Percentiles rank a stretch among this genome's conserved stretches.
phyloP scores from a whole-genome alignment of 2,329 filamentous ascomycete genomes.

The Emydomyces testavorans region DNA sequence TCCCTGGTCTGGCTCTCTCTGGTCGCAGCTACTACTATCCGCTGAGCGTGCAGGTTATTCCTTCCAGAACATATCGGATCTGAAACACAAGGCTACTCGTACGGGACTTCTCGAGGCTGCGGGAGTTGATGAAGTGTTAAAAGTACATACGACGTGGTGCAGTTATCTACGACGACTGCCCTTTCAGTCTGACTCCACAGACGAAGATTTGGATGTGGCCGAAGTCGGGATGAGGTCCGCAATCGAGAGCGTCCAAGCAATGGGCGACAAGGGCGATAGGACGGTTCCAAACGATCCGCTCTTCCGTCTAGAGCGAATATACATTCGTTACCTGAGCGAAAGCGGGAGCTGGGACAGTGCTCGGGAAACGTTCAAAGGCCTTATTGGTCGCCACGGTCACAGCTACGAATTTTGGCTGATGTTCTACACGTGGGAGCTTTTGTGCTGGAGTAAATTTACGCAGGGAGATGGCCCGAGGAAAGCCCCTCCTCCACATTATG shows the following conservation, averaged over 20 bases:
- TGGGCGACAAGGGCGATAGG: slow-evolving; percentile 57
- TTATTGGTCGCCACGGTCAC: slow-evolving; percentile 58
- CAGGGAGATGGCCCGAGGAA: slow-evolving; percentile 43
- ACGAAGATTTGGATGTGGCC: slow-evolving; percentile 78
- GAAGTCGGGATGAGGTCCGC: slow-evolving; percentile 80
- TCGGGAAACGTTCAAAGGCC: slow-evolving; percentile 61
- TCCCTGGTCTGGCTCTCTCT: slow-evolving; percentile 81
- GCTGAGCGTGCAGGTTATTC: slow-evolving; percentile 66
- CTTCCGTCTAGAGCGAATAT: slow-evolving; percentile 80
- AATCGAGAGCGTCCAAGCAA: slow-evolving; percentile 67
- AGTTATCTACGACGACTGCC: slow-evolving; percentile 80
- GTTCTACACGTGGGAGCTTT: slow-evolving; percentile 87
- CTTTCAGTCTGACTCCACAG: slow-evolving; percentile 58
- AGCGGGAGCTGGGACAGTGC: slow-evolving; percentile 67
- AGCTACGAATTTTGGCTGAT: slow-evolving; percentile 89
- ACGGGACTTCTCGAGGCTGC: slow-evolving; percentile 73
- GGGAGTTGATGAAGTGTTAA: slow-evolving; percentile 76
- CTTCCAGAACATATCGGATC: slow-evolving; percentile 71
- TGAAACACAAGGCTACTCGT: slow-evolving; percentile 86
- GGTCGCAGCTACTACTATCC: slow-evolving; percentile 77
- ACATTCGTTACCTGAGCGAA: slow-evolving; percentile 83
- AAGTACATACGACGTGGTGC: slow-evolving; percentile 90
- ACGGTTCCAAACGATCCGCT: slow-evolving; percentile 78
- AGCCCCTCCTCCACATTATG: slow-evolving; percentile 55
- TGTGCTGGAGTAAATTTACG: slow-evolving; percentile 50